Evolutionary conservation across 2,329 filamentous ascomycete species (phyloP).

Genomic region (Phyllosticta citrichinensis): DNA sequence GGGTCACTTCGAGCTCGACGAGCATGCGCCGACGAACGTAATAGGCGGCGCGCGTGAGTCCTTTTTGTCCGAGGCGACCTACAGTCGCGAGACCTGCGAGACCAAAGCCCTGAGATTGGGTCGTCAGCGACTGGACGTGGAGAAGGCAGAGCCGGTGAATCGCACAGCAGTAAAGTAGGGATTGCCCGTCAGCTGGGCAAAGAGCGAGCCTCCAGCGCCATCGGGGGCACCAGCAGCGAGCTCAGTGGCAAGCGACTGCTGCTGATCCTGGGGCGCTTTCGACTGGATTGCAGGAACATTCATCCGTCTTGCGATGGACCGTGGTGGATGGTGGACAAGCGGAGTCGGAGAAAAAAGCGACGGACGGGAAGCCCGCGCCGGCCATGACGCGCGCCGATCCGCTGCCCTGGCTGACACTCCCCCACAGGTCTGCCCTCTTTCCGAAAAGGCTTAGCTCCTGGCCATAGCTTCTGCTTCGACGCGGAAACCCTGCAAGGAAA

Average conservation of each 20-base stretch:
- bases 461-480: conserved; percentile 6
- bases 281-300: conserved; percentile 10
- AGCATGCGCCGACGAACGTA: conserved; percentile 76
- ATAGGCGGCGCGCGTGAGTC: conserved; percentile 59
- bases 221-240: conserved; percentile 21
- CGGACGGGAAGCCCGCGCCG: not conserved
- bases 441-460: not conserved
- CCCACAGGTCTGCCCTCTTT: not conserved
- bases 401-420: conserved; percentile 1
- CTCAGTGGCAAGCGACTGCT: conserved; percentile 25
- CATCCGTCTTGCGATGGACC: conserved; percentile 29
- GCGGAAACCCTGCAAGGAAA: not conserved
- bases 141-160: conserved; percentile 43
- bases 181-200: conserved; percentile 38
- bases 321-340: not conserved
- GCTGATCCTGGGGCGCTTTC: conserved; percentile 17
- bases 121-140: not conserved
- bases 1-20: conserved; percentile 91
- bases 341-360: not conserved
- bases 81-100: conserved; percentile 80
- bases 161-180: conserved; percentile 45
- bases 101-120: conserved; percentile 59
- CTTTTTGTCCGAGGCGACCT: conserved; percentile 70
- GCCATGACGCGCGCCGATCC: conserved; percentile 1
- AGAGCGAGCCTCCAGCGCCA: conserved; percentile 28